Conservation (phyloP, 2,329 filamentous ascomycete species). For the Paracamarosporium sp. region DNA sequence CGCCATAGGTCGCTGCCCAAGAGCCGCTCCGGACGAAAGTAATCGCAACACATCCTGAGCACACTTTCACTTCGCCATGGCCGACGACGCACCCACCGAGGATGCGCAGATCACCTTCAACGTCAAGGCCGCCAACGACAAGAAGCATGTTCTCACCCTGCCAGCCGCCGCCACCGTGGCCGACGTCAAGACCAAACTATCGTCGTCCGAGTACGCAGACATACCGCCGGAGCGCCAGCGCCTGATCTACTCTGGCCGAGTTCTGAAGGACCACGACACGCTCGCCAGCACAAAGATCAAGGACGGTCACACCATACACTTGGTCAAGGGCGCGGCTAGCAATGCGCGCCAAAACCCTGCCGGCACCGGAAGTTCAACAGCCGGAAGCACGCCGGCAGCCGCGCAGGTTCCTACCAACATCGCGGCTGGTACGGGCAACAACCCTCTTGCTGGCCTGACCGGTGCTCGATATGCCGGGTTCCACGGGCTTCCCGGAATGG, state of each 20-base stretch:
- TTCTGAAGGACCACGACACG: slow-evolving; percentile 93
- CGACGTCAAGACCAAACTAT: slow-evolving; percentile 89
- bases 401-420: slow-evolving; percentile 76
- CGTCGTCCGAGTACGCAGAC: slow-evolving; percentile 81
- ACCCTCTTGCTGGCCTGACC: slow-evolving; percentile 87
- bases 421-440: slow-evolving; percentile 79
- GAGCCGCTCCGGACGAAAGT: slow-evolving; percentile 14
- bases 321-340: slow-evolving; percentile 95
- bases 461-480: slow-evolving; percentile 94
- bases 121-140: slow-evolving; percentile 94
- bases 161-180: slow-evolving; percentile 76
- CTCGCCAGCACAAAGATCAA: slow-evolving; percentile 92
- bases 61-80: slow-evolving; percentile 57
- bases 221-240: slow-evolving; percentile 88
- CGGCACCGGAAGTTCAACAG: slow-evolving; percentile 41
- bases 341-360: slow-evolving; percentile 69
- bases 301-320: slow-evolving; percentile 90
- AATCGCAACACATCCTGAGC: background rate
- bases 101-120: slow-evolving; percentile 91
- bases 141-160: slow-evolving; percentile 83
- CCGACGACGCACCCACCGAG: slow-evolving; percentile 67
- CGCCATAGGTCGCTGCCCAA: slow-evolving; percentile 7
- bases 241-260: slow-evolving; percentile 95
- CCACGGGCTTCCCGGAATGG: slow-evolving; percentile 83
- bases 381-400: slow-evolving; percentile 55